Evolutionary conservation across 148 eudicot species (phyloP).

Genomic region (Arctostaphylos glauca): DNA sequence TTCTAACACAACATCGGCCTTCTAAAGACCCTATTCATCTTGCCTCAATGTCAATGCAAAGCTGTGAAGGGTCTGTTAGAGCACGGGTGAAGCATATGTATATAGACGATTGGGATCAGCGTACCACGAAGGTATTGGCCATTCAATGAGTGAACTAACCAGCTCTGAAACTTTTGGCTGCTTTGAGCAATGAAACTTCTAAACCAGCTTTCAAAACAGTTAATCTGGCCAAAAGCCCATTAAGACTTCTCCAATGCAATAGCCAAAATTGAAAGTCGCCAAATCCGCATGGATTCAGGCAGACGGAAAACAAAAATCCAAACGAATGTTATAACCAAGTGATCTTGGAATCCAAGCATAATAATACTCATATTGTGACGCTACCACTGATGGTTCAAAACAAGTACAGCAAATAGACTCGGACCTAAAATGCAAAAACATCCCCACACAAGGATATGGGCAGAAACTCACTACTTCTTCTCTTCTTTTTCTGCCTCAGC

Average conservation of each 20-base stretch:
- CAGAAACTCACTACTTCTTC: constrained; percentile 31
- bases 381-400: constrained; percentile 12
- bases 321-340: neutral
- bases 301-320: neutral
- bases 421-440: neutral
- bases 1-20: too few relatives aligned
- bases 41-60: too few relatives aligned
- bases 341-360: neutral
- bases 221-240: neutral
- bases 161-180: too few relatives aligned
- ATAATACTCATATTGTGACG: neutral
- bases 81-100: too few relatives aligned
- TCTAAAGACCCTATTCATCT: too few relatives aligned
- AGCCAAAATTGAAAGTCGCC: neutral
- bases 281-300: neutral
- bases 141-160: too few relatives aligned
- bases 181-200: too few relatives aligned
- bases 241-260: neutral
- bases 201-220: too few relatives aligned
- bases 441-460: neutral
- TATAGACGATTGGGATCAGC: too few relatives aligned
- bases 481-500: constrained; percentile 63
- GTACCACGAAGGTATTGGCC: too few relatives aligned
- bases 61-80: too few relatives aligned
- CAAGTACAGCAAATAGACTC: neutral